phyloP scores from a whole-genome alignment of 345 rosid species.

The Hirschfeldia incana region DNA sequence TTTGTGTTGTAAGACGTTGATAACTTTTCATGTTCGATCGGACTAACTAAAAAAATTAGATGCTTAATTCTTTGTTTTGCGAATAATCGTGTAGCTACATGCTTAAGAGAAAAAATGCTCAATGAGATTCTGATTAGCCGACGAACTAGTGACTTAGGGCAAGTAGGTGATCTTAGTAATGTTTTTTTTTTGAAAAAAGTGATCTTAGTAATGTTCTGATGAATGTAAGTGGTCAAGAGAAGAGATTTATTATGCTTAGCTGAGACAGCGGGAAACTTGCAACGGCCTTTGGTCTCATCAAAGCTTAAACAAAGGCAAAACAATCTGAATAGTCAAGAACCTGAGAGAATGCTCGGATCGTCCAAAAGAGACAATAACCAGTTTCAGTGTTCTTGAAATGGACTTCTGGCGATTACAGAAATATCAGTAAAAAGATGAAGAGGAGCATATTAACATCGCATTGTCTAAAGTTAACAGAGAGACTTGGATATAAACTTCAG shows the following conservation, averaged over 20 bases:
- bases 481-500: too few relatives aligned
- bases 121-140: slow-evolving; percentile 36
- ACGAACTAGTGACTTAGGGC: slow-evolving; percentile 39
- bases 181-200: slow-evolving; percentile 26
- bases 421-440: too few relatives aligned
- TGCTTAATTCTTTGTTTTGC: not conserved
- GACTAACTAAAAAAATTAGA: not conserved
- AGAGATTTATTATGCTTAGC: slow-evolving; percentile 43
- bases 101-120: slow-evolving; percentile 46
- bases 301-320: slow-evolving; percentile 42
- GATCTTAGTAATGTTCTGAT: slow-evolving; percentile 43
- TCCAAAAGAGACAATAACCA: slow-evolving; percentile 52
- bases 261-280: slow-evolving; percentile 69
- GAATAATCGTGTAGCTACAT: slow-evolving; percentile 23
- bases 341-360: slow-evolving; percentile 58
- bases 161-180: slow-evolving; percentile 52
- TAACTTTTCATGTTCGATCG: not conserved
- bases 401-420: too few relatives aligned
- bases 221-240: slow-evolving; percentile 57
- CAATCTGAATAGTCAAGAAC: slow-evolving; percentile 56
- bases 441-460: too few relatives aligned
- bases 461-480: not conserved
- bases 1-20: not conserved
- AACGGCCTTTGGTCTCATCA: slow-evolving; percentile 53
- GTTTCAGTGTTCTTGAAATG: slow-evolving; percentile 44